These are phyloP conservation scores for Spergularia marina DNA, from an alignment of 148 eudicot species.

Conservation along the genomic window DNA sequence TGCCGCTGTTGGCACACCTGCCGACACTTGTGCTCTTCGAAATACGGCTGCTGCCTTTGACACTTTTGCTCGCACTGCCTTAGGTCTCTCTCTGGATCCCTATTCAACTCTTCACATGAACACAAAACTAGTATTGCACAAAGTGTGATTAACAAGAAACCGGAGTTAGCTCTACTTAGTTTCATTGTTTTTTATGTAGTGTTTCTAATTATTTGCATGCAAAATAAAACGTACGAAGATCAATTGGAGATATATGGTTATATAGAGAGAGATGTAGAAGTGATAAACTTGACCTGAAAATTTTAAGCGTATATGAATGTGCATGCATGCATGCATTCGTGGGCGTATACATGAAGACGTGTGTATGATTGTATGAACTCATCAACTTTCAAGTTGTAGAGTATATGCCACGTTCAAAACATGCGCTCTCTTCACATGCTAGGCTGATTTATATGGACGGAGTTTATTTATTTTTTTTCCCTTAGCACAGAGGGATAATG, in stretches of 20 bases:
- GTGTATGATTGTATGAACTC: neutral
- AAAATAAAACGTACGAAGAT: no score
- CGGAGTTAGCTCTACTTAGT: neutral
- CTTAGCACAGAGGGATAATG: no score
- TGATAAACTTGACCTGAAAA: neutral
- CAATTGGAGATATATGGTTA: neutral
- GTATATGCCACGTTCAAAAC: constrained; percentile 21
- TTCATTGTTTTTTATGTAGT: neutral
- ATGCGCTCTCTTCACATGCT: constrained; percentile 14
- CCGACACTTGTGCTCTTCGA: constrained; percentile 28
- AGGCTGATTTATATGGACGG: no score
- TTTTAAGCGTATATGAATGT: neutral
- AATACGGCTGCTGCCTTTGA: constrained; percentile 28
- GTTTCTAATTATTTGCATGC: neutral
- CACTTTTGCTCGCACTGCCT: constrained; percentile 27
- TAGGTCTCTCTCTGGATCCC: constrained; percentile 15
- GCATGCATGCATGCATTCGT: neutral
- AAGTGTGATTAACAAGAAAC: neutral
- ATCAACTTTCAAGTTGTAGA: neutral
- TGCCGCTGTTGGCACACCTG: neutral
- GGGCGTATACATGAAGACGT: constrained; percentile 15
- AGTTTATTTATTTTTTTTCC: no score
- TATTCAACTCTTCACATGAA: neutral
- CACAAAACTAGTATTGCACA: neutral
- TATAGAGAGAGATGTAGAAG: neutral